Conservation (phyloP, 345 rosid genomes). For the Hibiscus mutabilis region DNA sequence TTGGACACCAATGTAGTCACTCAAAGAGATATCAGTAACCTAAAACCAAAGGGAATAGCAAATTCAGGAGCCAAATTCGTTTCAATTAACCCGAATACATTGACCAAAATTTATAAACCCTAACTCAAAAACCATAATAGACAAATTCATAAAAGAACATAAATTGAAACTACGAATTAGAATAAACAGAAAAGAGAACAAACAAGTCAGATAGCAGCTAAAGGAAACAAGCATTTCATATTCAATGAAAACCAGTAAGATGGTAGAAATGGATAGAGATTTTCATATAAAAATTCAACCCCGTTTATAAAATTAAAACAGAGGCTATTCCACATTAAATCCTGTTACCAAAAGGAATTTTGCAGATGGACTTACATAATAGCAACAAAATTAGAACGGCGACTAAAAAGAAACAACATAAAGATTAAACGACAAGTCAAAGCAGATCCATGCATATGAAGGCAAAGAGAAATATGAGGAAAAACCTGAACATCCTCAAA, state of each 20-base stretch:
- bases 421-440: neutral
- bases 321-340: neutral
- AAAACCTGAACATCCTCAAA: neutral
- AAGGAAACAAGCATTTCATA: neutral
- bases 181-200: neutral
- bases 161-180: neutral
- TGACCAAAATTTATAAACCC: neutral
- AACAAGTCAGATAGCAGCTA: neutral
- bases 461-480: neutral
- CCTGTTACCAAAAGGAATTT: neutral
- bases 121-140: too few species aligned
- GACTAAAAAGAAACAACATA: neutral
- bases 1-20: conserved; percentile 68
- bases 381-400: too few species aligned
- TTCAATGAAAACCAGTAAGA: neutral
- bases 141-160: too few species aligned
- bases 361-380: neutral
- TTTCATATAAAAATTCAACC: neutral
- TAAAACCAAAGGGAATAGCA: conserved; percentile 7
- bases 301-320: too few species aligned
- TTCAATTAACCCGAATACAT: neutral
- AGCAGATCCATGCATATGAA: neutral
- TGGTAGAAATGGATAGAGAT: neutral
- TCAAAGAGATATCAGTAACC: conserved; percentile 68
- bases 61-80: neutral